These are phyloP conservation scores for Gossypium laxum DNA, from an alignment of 441 rosid species.

Conservation along the genomic window DNA sequence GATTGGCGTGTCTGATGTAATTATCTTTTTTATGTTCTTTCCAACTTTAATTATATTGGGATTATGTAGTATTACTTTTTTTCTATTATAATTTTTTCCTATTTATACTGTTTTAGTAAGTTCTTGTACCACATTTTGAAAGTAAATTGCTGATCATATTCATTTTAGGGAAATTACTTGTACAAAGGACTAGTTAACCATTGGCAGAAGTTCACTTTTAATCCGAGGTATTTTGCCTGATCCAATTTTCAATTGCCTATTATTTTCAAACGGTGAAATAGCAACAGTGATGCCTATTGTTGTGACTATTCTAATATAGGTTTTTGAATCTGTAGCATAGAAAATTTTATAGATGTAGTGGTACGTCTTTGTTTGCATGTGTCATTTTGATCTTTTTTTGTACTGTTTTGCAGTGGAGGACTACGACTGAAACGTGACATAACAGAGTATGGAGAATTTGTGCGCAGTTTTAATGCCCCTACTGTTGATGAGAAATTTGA, in stretches of 20 bases:
- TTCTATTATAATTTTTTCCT: background rate
- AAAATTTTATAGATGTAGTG: background rate
- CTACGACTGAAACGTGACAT: constrained; percentile 91
- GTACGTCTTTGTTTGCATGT: constrained; percentile 8
- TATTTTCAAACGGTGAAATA: background rate
- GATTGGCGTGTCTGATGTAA: background rate
- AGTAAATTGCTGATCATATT: constrained; percentile 12
- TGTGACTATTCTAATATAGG: background rate
- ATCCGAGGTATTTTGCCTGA: constrained; percentile 61
- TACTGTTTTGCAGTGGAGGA: constrained; percentile 59
- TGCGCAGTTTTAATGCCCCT: constrained; percentile 78
- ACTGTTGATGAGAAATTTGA: constrained; percentile 92
- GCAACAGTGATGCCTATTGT: background rate
- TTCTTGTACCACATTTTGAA: background rate
- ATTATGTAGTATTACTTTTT: background rate
- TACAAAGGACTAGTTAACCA: constrained; percentile 79
- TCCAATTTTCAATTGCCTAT: constrained; percentile 1
- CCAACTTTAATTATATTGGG: background rate
- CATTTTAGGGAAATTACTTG: constrained; percentile 71
- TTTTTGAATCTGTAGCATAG: background rate
- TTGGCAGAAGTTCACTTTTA: constrained; percentile 94
- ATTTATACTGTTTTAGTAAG: background rate
- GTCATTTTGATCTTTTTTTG: background rate
- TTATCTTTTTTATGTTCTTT: background rate
- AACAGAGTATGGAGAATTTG: constrained; percentile 80